Base-by-base conservation (phyloP, 2,329 filamentous ascomycete genomes). In the Leptosphaerulina australis region DNA sequence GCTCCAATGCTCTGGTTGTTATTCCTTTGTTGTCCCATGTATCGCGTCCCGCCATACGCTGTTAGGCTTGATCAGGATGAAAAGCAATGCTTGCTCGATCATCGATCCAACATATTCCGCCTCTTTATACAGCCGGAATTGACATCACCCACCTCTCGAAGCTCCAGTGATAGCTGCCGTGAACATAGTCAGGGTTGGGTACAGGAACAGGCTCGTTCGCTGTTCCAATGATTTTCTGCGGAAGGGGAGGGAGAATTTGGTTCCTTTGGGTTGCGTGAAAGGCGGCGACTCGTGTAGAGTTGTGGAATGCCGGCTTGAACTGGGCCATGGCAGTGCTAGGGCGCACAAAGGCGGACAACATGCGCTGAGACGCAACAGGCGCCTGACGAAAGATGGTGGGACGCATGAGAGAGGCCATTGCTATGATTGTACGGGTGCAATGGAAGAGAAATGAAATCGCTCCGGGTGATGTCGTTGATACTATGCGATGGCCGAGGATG, bases 111-210 rank as follows among this genome's bases (percentile, higher is more conserved):
- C 10, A 3, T 20, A 10, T 24, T 24, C 33, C 12, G 2, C 14
- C 26, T 28, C 26, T 38, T 29, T 15, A 9, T 6, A 10, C 28
- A n/a, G 9, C 18, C 30, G 2, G 7, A 17, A 12, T 24, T 7
- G n/a, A 17, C 6, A 7, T 28, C 39, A 58, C 58, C 49, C 70
- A 84, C 82, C 85, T 81, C 82, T 99, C 94, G 69, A 96, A 96
- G 53, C 88, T 90, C 94, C 94, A 99, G 83, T 99, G 94, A 81
- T 97, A 99, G 76, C 89, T 95, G 66, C 94, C 94, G 78, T 99
- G 90, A 47, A 85, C 80, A 31, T 93, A 86, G 63, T 83, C 84
- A 44, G 90, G 77, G 17, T 83, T 72, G 35, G 91, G 92, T 18
- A 96, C 76, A 29, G 84, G 84, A 24, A 84, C 88, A 47, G 94